A percentile compares a stretch with the other conserved stretches of the same genome.
Evolutionary conservation across 2,329 filamentous ascomycete species (phyloP).

Genomic region (Cucurbitaria berberidis): DNA sequence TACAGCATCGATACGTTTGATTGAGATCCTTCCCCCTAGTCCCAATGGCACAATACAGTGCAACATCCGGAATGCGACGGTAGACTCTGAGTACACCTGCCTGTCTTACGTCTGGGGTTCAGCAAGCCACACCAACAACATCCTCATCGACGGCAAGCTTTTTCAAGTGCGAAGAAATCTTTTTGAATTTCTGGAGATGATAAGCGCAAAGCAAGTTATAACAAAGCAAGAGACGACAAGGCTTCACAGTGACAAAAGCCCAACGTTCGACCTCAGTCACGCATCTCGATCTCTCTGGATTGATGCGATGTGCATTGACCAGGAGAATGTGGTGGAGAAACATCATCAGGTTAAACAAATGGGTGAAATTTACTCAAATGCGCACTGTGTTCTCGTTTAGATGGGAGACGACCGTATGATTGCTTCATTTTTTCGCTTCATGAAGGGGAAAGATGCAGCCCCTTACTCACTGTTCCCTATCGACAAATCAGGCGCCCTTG

Average conservation of each 20-base stretch:
- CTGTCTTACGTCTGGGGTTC: constrained; percentile 19
- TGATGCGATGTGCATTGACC: constrained; percentile 14
- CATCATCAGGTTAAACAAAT: constrained; percentile 14
- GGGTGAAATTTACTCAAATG: constrained; percentile 7
- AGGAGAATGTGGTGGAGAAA: constrained; percentile 1
- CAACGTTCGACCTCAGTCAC: neutral
- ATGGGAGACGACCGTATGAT: neutral
- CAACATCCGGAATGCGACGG: constrained; percentile 1
- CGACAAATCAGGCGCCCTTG: neutral
- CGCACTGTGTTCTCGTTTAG: constrained; percentile 1
- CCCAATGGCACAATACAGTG: constrained; percentile 4
- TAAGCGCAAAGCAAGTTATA: neutral
- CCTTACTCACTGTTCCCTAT: neutral
- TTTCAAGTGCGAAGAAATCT: constrained; percentile 13
- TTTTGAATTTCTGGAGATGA: constrained; percentile 5
- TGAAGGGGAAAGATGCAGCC: too few relatives aligned
- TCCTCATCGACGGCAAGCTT: constrained; percentile 6
- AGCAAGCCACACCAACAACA: neutral
- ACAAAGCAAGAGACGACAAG: too few relatives aligned
- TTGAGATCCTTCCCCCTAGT: neutral
- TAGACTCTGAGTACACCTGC: constrained; percentile 8
- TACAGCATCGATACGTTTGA: neutral
- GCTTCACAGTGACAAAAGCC: too few relatives aligned
- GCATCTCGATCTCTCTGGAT: constrained; percentile 6
- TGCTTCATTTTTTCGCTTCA: too few relatives aligned